Evolutionary conservation across 1,284 basidiomycete genomes (phyloP), one percentile per base, ranked within the genome.

Genomic region (Macrocybe sp.): DNA sequence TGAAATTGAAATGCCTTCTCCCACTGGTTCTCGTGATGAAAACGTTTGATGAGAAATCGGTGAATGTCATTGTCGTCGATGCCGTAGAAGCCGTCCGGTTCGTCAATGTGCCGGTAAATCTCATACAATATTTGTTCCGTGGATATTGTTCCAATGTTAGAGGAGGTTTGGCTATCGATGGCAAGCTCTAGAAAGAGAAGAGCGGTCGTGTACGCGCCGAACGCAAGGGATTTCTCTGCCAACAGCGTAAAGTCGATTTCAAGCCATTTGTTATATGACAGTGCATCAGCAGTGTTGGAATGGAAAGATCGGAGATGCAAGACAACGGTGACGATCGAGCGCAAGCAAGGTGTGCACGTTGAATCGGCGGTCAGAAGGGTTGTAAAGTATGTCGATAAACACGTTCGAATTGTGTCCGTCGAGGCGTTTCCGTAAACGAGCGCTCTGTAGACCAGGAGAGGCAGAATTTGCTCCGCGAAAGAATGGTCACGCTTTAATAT

Each of bases 11-110:
- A 92, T 0, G 94, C 92, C 57, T 88, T 88, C 35, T 88, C 83
- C 86, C 94, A 97, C 59, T 94, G 85, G 8, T 83, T 79, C 64
- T 99, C 97, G 57, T 99, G 96, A 56, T 92, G 88, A 50, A 96
- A 85, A 3, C 92, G 82, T 52, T 83, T 86, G 38, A 94, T 74
- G 33, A 98, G 75, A 49, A 93, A 87, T 37, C 81, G 76, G 29
- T 81, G 78, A 9, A 91, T 76, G 58, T 98, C 82, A 16, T 72
- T 64, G n/a, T 83, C 79, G 52, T 84, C 76, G 52, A 98, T 92
- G 1, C 92, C 93, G 64, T 99, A 99, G 64, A 99, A 99, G 1
- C 96, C 93, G 59, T 99, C 96, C 0, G 95, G 95, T 59, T 99
- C 96, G 59, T 97, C 93, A 49, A 99, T 92, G 59, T 92, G 90